A percentile compares a stretch with the other conserved stretches of the same genome.
Conservation (phyloP, 208 protist genomes). For the Wallacemonas sp. region DNA sequence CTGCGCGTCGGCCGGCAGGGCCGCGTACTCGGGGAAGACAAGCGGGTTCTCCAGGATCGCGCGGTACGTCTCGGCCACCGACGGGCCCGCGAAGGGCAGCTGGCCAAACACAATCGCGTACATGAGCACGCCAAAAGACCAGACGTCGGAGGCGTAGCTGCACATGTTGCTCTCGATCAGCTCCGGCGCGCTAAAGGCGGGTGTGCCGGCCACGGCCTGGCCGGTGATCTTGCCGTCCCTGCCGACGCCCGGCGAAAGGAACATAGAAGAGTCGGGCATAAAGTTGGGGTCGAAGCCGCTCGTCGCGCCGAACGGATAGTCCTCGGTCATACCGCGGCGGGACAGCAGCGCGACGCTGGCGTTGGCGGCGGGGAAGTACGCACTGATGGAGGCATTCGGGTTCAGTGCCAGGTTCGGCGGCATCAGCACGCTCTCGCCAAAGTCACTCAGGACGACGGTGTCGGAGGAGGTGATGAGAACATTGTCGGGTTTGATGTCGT, state of each 20-base stretch:
- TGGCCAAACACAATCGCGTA: constrained; percentile 89
- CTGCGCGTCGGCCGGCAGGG: constrained; percentile 21
- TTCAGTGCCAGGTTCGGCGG: constrained; percentile 11
- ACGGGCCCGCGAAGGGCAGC: constrained; percentile 85
- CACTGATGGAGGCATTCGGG: constrained; percentile 3
- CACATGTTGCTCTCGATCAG: constrained; percentile 44
- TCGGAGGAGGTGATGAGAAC: constrained; percentile 40
- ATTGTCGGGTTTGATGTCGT: constrained; percentile 75
- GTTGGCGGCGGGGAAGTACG: constrained; percentile 12
- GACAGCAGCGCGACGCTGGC: constrained; percentile 19
- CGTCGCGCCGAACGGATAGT: not conserved
- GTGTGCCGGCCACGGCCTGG: constrained; percentile 35
- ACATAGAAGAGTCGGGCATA: constrained; percentile 47
- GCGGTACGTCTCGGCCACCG: constrained; percentile 46
- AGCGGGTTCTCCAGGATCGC: constrained; percentile 32
- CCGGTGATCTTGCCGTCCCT: constrained; percentile 32
- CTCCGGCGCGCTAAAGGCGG: constrained; percentile 62
- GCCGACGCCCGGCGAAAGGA: constrained; percentile 39
- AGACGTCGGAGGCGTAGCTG: constrained; percentile 87
- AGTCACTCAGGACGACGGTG: constrained; percentile 44
- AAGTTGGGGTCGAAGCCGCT: constrained; percentile 13
- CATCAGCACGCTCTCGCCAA: constrained; percentile 42
- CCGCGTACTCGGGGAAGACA: constrained; percentile 27
- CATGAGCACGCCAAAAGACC: constrained; percentile 94
- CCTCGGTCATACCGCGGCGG: not conserved